phyloP scores from a whole-genome alignment of 176 grass and related monocot genomes.

The Triticum turgidum region DNA sequence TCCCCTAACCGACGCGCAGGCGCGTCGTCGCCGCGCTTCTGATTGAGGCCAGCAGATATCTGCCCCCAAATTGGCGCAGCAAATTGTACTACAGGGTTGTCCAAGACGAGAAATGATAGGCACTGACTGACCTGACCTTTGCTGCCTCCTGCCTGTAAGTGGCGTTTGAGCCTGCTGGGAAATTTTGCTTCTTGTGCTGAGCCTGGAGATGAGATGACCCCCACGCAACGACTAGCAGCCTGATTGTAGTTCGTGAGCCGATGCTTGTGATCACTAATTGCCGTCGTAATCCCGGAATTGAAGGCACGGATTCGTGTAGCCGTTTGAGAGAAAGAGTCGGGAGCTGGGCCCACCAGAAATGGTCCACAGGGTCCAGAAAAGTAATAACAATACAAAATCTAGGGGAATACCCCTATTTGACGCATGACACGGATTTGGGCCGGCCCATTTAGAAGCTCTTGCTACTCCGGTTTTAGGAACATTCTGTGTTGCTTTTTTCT shows the following conservation, averaged over 20 bases:
- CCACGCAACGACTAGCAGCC: neutral
- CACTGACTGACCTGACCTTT: conserved; percentile 10
- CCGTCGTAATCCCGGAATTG: neutral
- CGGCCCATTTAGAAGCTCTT: no score
- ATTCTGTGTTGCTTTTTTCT: no score
- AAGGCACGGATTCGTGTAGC: neutral
- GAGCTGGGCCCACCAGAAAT: neutral
- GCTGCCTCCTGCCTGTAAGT: neutral
- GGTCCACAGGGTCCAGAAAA: neutral
- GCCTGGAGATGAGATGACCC: neutral
- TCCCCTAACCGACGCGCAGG: neutral
- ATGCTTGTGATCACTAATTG: neutral
- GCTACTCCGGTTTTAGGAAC: no score
- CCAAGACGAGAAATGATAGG: neutral
- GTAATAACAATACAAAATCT: neutral
- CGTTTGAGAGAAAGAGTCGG: neutral
- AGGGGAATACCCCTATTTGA: no score
- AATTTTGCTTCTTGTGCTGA: neutral
- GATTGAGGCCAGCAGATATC: neutral
- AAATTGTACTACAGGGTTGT: neutral
- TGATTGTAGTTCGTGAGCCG: neutral
- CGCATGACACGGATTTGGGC: no score
- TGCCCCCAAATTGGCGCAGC: neutral
- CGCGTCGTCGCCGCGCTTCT: neutral
- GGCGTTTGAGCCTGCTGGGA: neutral